Conservation (phyloP, 495 filamentous ascomycete genomes). For the Rhizodiscina lignyota region DNA sequence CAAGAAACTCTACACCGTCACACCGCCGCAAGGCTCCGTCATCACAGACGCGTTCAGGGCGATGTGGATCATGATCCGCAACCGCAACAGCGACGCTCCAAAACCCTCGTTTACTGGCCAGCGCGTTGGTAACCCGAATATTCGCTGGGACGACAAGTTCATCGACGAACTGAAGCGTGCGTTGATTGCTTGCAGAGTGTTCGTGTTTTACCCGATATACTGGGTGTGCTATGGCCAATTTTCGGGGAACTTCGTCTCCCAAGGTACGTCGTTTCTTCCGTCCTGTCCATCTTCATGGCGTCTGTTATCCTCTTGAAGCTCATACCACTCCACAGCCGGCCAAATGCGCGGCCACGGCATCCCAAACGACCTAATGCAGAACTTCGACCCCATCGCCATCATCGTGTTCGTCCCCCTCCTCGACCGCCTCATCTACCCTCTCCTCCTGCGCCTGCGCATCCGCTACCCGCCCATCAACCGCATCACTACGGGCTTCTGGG, state of each 20-base stretch:
- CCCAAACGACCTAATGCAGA: constrained; percentile 60
- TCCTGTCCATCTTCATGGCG: too few relatives aligned
- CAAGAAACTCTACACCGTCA: constrained; percentile 40
- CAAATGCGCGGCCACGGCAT: constrained; percentile 38
- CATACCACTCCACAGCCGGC: constrained; percentile 24
- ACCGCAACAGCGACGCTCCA: constrained; percentile 29
- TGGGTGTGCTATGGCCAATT: constrained; percentile 44
- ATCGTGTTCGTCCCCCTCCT: constrained; percentile 56
- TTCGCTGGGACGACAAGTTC: constrained; percentile 42
- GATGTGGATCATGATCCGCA: constrained; percentile 38
- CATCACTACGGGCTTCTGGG: constrained; percentile 54
- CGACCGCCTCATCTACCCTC: constrained; percentile 51
- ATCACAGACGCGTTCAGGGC: constrained; percentile 44
- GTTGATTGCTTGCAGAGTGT: constrained; percentile 42
- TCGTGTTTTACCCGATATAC: constrained; percentile 40
- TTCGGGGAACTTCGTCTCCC: constrained; percentile 46
- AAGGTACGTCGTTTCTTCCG: constrained; percentile 5
- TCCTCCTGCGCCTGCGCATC: constrained; percentile 44
- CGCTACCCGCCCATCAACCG: constrained; percentile 56
- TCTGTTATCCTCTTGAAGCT: too few relatives aligned
- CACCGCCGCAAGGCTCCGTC: constrained; percentile 45
- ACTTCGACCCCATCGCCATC: constrained; percentile 61
- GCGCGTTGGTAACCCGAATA: constrained; percentile 23
- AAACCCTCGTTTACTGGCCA: constrained; percentile 47
- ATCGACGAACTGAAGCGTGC: constrained; percentile 45